Base-by-base conservation (phyloP, 345 rosid species). In the Sisymbrium altissimum region DNA sequence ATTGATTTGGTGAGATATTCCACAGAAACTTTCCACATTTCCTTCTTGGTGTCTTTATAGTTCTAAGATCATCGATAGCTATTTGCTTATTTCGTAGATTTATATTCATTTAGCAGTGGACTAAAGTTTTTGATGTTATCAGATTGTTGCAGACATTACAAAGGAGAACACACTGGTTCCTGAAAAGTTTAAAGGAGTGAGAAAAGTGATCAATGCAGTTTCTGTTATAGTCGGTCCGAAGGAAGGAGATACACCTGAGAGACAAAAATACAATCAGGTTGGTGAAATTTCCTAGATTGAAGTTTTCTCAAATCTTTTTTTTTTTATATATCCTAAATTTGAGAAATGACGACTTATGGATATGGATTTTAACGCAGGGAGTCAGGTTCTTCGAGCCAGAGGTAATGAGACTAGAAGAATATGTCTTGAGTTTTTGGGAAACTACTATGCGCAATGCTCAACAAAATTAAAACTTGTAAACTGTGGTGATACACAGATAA, bases 331-430 rank as follows among this genome's bases (percentile, higher is more conserved):
- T 36, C 38, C 9, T 6, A 19, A 19, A 9, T 64, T 64, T 38
- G 66, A 48, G 57, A 19, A 63, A 39, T 70, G 71, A 38, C 1
- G 3, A 0, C 19, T 1, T 30, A 10, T 71, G 40, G 12, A 49
- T 63, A 9, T 72, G 70, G 53, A 13, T 66, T 46, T 75, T 59
- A 21, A 29, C 65, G 68, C 95, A 94, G 97, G 98, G 98, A 54
- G 86, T 94, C 83, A 89, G 88, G 82, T 94, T 94, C 85, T 91
- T 94, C 74, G 98, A 91, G 79, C 98, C 98, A 29, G 98, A 94
- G 97, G 98, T 94, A 77, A 41, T 29, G 19, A n/a, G 7, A 76
- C 56, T 33, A 53, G 55, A 56, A 32, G 41, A 52, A 0, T 49
- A 44, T 18, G 56, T 62, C 15, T 71, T 79, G 35, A 74, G 17